Base-by-base conservation (phyloP, 164 flowering plant genomes). In the Magnolia kwangsiensis region DNA sequence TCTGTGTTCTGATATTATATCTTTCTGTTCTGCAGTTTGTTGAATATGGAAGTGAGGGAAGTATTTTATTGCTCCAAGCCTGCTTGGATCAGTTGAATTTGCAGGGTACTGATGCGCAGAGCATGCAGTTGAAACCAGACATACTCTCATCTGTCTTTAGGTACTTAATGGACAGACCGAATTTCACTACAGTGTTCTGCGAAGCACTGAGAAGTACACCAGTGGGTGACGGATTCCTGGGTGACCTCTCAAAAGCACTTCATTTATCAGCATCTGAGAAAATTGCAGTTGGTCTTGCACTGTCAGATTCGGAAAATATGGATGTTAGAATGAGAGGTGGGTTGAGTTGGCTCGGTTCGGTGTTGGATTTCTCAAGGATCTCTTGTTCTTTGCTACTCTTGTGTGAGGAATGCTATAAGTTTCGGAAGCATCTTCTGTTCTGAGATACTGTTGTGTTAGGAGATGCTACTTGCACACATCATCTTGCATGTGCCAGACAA, bases 211-310 rank as follows among this genome's bases (percentile, higher is more conserved):
- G 81, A 70, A 80, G 72, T 78, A n/a, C 49, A 3, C 77, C 76
- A 23, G 74, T 90, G 72, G 87, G 49, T 78, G 91, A 88, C 51
- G 89, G 75, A 31, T 84, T 86, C 82, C 85, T 93, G 69, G 88
- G 77, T 71, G 85, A 85, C 79, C 79, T 96, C 13, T 90, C 86
- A n/a, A 83, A 81, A 77, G 86, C 86, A 4, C 77, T 94, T 51
- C 81, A 80, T 45, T 81, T 96, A 75, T 85, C 98, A 23, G 72
- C 78, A 23, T 73, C 88, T 79, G 98, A 96, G 81, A 94, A 87
- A 83, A 87, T 94, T 81, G 87, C 83, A 23, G 51, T 91, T 80
- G 98, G 95, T 78, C 92, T 96, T 83, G 98, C 98, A 70, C 82
- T 96, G 81, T 85, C 93, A 23, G 94, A 94, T 71, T 88, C 93